Evolutionary conservation across 2,329 filamentous ascomycete genomes (phyloP), one percentile per base, ranked within the genome.

Genomic region (Monosporascus cannonballus): DNA sequence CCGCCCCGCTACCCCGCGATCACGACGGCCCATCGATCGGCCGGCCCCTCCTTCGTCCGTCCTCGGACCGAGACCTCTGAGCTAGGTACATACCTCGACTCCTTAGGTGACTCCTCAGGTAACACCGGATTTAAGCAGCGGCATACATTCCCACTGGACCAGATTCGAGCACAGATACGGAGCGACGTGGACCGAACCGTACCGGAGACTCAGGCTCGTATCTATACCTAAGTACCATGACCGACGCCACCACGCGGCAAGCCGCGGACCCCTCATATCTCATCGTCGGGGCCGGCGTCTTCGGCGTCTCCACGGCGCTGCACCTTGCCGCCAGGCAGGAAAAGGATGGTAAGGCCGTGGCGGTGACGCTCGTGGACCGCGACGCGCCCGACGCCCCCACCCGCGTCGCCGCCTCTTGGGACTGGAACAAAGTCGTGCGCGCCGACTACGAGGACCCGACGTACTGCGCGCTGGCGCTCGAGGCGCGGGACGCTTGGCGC

Each of bases 361-460:
- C 69, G 2, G 71, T 86, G 50, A 82, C 76, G 1, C 66, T 87
- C 2, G 70, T 87, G 25, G 83, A 87, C 68, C 76, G 80, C 15
- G 73, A 78, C 53, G 71, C 75, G 2, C 75, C 70, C 46, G 76
- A 80, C 24, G 76, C 77, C 1, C 69, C 73, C 0, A 68, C 63
- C 50, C 60, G 63, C 18, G 57, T 76, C 24, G 85, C 84, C 34
- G 86, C 86, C 0, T 88, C 86, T 0, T 86, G 82, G 73, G 86
- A 90, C 69, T 84, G 84, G 78, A 89, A 87, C 72, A 89, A 88
- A 67, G 83, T 87, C 27, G 76, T 89, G 17, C 82, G 85, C 52
- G 82, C 84, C 47, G 85, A 89, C 66, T 89, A 89, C 69, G 75
- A 80, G 51, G 81, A 86, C 59, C 69, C 80, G 1, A 67, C 83